Conservation (phyloP, 2,329 filamentous ascomycete species). For the Ambrosiella cleistominuta region DNA sequence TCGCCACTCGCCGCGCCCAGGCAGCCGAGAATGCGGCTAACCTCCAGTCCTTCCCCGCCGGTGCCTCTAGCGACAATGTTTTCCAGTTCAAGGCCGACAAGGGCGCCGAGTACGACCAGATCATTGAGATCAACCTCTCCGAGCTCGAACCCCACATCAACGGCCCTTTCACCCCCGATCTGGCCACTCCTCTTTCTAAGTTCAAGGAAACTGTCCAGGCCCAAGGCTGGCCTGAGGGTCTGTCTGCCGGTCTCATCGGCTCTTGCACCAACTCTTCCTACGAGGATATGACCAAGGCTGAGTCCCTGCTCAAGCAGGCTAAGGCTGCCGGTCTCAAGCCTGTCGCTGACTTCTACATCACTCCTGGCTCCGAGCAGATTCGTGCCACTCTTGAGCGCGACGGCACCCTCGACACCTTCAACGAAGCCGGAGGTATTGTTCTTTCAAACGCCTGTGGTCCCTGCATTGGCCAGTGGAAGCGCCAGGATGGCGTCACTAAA, state of each 20-base stretch:
- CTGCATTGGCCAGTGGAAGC: slow-evolving; percentile 89
- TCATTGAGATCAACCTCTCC: slow-evolving; percentile 80
- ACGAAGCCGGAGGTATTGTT: slow-evolving; percentile 69
- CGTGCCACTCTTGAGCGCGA: slow-evolving; percentile 84
- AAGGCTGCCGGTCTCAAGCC: slow-evolving; percentile 77
- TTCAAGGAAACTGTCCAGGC: slow-evolving; percentile 73
- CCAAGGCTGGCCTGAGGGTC: slow-evolving; percentile 77
- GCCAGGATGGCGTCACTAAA: slow-evolving; percentile 69
- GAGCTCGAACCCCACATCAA: slow-evolving; percentile 91
- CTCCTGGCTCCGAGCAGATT: slow-evolving; percentile 91
- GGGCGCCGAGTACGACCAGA: slow-evolving; percentile 71
- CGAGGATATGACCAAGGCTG: slow-evolving; percentile 92
- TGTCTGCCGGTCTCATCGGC: slow-evolving; percentile 86
- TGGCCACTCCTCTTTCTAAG: slow-evolving; percentile 77
- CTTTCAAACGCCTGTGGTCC: slow-evolving; percentile 91
- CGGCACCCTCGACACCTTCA: slow-evolving; percentile 69
- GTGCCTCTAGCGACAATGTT: slow-evolving; percentile 28
- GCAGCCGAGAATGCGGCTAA: slow-evolving; percentile 51
- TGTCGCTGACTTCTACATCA: slow-evolving; percentile 84
- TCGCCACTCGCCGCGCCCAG: slow-evolving; percentile 51
- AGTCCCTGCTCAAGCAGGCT: slow-evolving; percentile 84
- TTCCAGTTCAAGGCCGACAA: slow-evolving; percentile 61
- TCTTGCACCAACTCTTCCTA: slow-evolving; percentile 99
- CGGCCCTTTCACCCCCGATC: slow-evolving; percentile 87
- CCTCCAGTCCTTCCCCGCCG: slow-evolving; percentile 35